Evolutionary conservation across 257 asterid species (phyloP), one percentile per base, ranked within the genome.

Genomic region (Henckelia pumila): DNA sequence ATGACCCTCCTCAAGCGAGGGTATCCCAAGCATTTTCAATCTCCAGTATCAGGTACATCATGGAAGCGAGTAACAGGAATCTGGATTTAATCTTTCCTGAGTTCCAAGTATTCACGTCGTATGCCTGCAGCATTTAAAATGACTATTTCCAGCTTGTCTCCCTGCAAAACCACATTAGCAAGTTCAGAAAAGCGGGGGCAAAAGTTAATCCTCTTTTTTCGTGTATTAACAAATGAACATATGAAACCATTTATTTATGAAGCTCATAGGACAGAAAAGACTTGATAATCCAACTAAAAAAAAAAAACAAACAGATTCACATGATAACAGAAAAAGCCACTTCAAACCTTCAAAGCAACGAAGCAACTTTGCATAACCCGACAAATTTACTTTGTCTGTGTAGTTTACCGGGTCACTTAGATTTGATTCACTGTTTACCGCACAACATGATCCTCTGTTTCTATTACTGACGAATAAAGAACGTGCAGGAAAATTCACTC

Each of bases 101-200:
- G 95, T 8, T 82, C 91, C 87, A 86, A 75, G 76, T 73, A 82
- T 61, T 89, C 95, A 19, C 86, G 86, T 4, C 86, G 84, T 28
- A 78, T 56, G 35, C 95, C 95, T 68, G 78, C 55, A 13, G 86
- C 84, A 71, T 89, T 89, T 77, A 89, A 9, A 56, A 87, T 61
- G 14, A 76, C 76, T 4, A 89, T 84, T 78, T 89, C 95, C 79
- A 89, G 80, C 81, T 74, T 87, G 85, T 89, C 96, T 50, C 96
- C 96, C 93, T 87, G 82, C 67, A 69, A 35, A 52, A 64, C 56
- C 68, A 8, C 58, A 29, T 64, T 33, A 60, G 22, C 60, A 73
- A 58, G 69, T 52, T 61, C 56, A 62, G 62, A 29, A 61, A 74
- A 59, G 70, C 21, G 69, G 55, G 76, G 76, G 30, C 5, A 0